Evolutionary conservation across 148 eudicot species (phyloP), one percentile per base, ranked within the genome.

Genomic region (Arbutus unedo): DNA sequence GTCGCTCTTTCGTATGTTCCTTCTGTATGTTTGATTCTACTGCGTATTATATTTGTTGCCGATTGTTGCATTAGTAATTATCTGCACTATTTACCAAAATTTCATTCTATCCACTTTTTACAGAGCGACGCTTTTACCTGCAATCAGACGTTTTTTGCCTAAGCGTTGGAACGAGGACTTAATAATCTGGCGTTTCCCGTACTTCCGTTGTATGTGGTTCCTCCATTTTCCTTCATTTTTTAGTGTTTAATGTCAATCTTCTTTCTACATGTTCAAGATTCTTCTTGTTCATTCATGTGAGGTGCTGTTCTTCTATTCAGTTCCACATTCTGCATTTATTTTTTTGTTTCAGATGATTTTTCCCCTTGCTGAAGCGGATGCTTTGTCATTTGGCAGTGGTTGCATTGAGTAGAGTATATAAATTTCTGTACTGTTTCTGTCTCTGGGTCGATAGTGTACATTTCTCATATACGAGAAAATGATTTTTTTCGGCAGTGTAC

Each of bases 121-220:
- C 85, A 96, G 99, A 83, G 99, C 99, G 47, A 96, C 99, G 5
- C 68, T 96, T 78, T 86, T 96, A 81, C 99, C 99, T 86, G 88
- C 95, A 79, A 92, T 96, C 43, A 86, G 82, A 48, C 91, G 97
- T 2, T 96, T 96, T 83, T 79, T 96, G 84, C 99, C 99, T 31
- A 79, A 89, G 62, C 85, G 84, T 45, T 94, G 99, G 99, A 94
- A 96, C 85, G 94, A 94, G 16, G 89, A 94, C 85, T 82, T 90
- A 76, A 93, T 96, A 48, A 81, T 77, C 18, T 96, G 98, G 99
- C 94, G 88, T 82, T 90, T 93, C 84, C 98, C 97, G 62, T 94
- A 91, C 78, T 88, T 96, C 74, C 85, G 83, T 64, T 90, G 93
- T 94, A 89, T 84, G 94, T 41, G 49, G 76, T 38, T 15, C 18